Evolutionary conservation across 2,329 filamentous ascomycete genomes (phyloP).

Genomic region (Fusarium guadeloupense): DNA sequence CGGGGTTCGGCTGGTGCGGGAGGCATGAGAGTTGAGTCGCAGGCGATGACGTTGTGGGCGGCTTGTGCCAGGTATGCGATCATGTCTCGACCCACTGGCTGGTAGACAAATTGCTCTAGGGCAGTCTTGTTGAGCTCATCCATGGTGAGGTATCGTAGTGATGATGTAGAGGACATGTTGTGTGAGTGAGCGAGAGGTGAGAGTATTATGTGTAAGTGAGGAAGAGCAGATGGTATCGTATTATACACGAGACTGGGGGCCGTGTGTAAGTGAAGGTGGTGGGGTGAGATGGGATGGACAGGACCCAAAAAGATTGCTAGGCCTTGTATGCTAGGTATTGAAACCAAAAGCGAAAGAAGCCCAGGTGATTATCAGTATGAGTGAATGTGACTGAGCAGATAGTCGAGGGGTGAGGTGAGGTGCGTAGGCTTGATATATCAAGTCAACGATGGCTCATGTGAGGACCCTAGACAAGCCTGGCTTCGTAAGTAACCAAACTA

Average conservation of each 20-base stretch:
- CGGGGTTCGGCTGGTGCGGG: constrained; percentile 48
- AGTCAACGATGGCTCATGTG: constrained; percentile 45
- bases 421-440: constrained; percentile 45
- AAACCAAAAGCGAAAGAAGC: constrained; percentile 21
- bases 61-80: constrained; percentile 79
- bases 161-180: constrained; percentile 47
- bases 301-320: constrained; percentile 17
- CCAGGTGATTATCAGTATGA: constrained; percentile 28
- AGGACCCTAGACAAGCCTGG: constrained; percentile 45
- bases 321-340: not conserved
- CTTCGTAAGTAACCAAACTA: constrained; percentile 47
- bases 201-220: constrained; percentile 17
- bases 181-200: constrained; percentile 11
- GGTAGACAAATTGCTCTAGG: constrained; percentile 82
- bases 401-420: constrained; percentile 31
- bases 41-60: constrained; percentile 80
- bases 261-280: constrained; percentile 33
- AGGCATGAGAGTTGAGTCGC: constrained; percentile 70
- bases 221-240: constrained; percentile 19
- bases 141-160: constrained; percentile 56
- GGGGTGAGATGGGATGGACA: constrained; percentile 12
- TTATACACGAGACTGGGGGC: constrained; percentile 27
- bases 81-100: constrained; percentile 79
- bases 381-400: constrained; percentile 34
- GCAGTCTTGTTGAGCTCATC: constrained; percentile 75